Conservation (phyloP, 306 rosid species). For the Alnus glutinosa region DNA sequence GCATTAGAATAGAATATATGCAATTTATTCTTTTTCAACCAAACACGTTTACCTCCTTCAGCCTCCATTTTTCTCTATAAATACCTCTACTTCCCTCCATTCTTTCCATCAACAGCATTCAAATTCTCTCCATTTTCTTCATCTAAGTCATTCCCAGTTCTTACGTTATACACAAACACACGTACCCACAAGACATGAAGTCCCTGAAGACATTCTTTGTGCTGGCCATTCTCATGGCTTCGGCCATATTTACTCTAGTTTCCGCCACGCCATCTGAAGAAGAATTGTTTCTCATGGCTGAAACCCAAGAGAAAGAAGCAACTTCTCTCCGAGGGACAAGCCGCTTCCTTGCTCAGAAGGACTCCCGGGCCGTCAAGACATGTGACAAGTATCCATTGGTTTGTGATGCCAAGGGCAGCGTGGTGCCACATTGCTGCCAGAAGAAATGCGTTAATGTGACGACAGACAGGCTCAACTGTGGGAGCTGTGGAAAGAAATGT, state of each 20-base stretch:
- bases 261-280: conserved; percentile 9
- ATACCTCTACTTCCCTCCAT: conserved; percentile 27
- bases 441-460: conserved; percentile 48
- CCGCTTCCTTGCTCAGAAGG: conserved; percentile 32
- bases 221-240: conserved; percentile 43
- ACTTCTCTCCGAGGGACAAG: conserved; percentile 33
- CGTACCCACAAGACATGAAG: conserved; percentile 31
- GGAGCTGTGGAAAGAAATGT: conserved; percentile 70
- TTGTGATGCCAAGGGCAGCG: conserved; percentile 41
- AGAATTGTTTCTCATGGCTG: background rate
- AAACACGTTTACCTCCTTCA: too few species aligned
- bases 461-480: conserved; percentile 52
- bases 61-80: conserved; percentile 26
- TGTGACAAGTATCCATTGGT: conserved; percentile 52
- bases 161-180: background rate
- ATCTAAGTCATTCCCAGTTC: conserved; percentile 6
- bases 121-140: background rate
- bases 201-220: conserved; percentile 32
- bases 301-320: conserved; percentile 5
- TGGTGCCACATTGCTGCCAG: conserved; percentile 55
- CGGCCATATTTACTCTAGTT: conserved; percentile 29
- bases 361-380: conserved; percentile 13
- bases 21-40: too few species aligned
- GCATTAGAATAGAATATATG: too few species aligned
- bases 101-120: conserved; percentile 30